Evolutionary conservation across 169 alveolate genomes (phyloP).

Genomic region (Cryptosporidium ubiquitum): DNA sequence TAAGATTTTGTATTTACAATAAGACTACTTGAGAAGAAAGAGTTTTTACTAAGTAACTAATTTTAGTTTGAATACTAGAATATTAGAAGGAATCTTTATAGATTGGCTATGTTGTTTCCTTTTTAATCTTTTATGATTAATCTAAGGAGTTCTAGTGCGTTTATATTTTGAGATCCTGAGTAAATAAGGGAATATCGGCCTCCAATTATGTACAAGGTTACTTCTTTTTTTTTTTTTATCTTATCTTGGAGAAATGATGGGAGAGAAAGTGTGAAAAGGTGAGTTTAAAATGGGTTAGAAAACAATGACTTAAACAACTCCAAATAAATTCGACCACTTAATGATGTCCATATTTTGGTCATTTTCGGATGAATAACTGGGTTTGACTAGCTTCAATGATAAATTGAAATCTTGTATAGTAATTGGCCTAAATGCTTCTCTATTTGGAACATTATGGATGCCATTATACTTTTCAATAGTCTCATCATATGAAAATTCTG

Average conservation of each 20-base stretch:
- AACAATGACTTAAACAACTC: background rate
- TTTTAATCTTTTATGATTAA: background rate
- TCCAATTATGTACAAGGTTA: too few species aligned
- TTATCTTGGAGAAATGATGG: background rate
- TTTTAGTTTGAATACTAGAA: background rate
- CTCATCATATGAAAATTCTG: constrained; percentile 88
- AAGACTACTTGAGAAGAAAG: background rate
- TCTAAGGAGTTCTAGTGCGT: background rate
- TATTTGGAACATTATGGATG: constrained; percentile 84
- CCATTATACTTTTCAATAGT: constrained; percentile 85
- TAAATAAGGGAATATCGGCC: too few species aligned
- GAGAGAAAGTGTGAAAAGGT: background rate
- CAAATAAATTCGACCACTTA: constrained; percentile 58
- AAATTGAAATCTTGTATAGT: constrained; percentile 82
- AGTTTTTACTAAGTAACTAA: background rate
- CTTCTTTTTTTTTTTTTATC: background rate
- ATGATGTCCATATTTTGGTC: constrained; percentile 7
- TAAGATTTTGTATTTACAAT: background rate
- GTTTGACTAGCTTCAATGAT: constrained; percentile 84
- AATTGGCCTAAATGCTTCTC: constrained; percentile 86
- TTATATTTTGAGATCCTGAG: too few species aligned
- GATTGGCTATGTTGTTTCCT: constrained; percentile 22
- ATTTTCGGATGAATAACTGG: constrained; percentile 75
- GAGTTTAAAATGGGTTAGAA: background rate
- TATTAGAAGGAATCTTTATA: background rate